Evolutionary conservation across 2,329 filamentous ascomycete species (phyloP), one percentile per base, ranked within the genome.

Genomic region (Fusarium veterinarium): DNA sequence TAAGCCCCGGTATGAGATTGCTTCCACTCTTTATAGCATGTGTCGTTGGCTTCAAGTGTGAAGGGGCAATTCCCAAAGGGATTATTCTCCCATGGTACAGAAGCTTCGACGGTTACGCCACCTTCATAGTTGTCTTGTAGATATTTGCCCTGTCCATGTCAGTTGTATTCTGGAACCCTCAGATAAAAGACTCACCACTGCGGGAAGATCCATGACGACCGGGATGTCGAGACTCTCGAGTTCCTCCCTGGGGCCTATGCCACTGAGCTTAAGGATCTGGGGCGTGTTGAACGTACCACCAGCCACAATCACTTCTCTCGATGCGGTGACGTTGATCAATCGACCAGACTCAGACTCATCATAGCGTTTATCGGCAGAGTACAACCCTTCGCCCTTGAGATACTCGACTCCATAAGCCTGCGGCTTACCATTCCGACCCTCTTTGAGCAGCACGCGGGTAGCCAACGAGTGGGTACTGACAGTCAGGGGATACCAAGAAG

Each of bases 191-290:
- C 72, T 46, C 16, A 72, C 75, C 6, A 78, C 76, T 8, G 68
- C 89, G 0, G 88, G 88, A 0, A 88, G 82, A 70, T 91, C 84
- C 0, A 80, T 79, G 30, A 89, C 64, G 8, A 89, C 82, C 1
- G 83, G 79, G 45, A 84, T 83, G 2, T 67, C 73, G 17, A 79
- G 76, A 44, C 76, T 72, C 20, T 79, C 63, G 0, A 88, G 79
- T 33, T 86, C 81, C 1, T 69, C 73, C 0, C 77, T 76, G 0
- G 85, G 85, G 0, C 87, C 86, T 37, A 83, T 58, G 6, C 87
- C 87, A 41, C 85, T 86, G 1, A 87, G 81, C 79, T 87, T 86
- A 8, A 88, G 80, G 8, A 88, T 78, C 61, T 89, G 86, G 0
- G 76, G 76, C 0, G 75, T 75, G 19, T 78, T 77, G 44, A 75